These are phyloP conservation scores for Ophiocytium majus DNA, from an alignment of 352 stramenopile genomes.

Conservation along the genomic window DNA sequence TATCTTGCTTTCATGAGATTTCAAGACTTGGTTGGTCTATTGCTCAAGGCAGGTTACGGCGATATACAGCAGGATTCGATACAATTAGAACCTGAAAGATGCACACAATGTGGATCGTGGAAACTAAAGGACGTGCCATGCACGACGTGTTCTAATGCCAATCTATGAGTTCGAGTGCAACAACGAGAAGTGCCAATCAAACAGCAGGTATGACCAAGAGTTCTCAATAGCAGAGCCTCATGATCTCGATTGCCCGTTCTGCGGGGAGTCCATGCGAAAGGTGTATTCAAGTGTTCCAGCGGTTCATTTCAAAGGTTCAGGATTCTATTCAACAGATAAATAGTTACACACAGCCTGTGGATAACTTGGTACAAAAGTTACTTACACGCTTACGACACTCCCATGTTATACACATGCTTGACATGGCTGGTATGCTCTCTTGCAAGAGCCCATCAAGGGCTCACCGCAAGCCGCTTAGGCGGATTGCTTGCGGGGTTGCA, in stretches of 20 bases:
- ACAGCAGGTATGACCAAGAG: neutral
- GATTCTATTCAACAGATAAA: conserved; percentile 18
- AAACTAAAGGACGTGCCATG: neutral
- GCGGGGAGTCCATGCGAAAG: neutral
- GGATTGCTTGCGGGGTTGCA: neutral
- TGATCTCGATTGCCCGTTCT: conserved; percentile 14
- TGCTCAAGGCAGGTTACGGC: conserved; percentile 7
- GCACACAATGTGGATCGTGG: neutral
- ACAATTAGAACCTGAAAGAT: conserved; percentile 5
- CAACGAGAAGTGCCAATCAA: neutral
- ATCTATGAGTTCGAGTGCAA: conserved; percentile 16
- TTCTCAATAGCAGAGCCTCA: neutral
- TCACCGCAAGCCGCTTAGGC: neutral
- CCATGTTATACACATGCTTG: neutral
- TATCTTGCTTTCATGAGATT: conserved; percentile 7
- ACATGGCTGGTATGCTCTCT: neutral
- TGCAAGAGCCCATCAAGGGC: conserved; percentile 11
- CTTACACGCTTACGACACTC: neutral
- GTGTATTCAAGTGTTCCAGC: conserved; percentile 16
- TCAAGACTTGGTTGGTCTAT: neutral
- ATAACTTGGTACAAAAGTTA: neutral
- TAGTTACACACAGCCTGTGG: neutral
- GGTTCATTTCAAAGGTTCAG: neutral
- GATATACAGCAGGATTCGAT: neutral
- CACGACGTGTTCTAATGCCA: neutral